Evolutionary conservation across 371 early-diverging fungal species (phyloP), one percentile per base, ranked within the genome.

Genomic region (Neoconidiobolus thromboides): DNA sequence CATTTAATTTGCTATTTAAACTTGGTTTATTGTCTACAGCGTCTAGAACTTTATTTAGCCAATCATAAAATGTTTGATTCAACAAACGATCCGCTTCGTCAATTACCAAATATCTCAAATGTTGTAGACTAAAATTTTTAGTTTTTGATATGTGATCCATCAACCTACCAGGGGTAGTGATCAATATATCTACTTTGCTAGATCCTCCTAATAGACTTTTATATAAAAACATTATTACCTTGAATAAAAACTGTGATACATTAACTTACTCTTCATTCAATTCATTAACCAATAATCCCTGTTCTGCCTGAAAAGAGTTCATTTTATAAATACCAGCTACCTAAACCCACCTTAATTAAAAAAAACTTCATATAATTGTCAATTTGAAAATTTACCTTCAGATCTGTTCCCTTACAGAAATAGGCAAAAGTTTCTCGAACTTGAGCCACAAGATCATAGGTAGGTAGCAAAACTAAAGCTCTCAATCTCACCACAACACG

Each of bases 81-180:
- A 96, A 67, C 46, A 97, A 68, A 38, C 94, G 85, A 75, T 99
- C 99, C 1, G 98, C 98, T 69, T 98, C 98, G 73, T 99, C 99
- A 69, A 83, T 78, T 39, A 86, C 86, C 70, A 93, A 68, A 66
- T 85, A 93, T 57, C 89, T 76, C 55, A 96, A 66, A 67, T 96
- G 92, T 50, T 86, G 83, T 36, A 96, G 71, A n/a, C 86, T 88
- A 64, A 92, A 91, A 63, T 87, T 87, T 3, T 77, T 83, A 36
- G 95, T 95, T 1, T 74, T 72, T 40, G 76, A 70, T 59, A 93
- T 66, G 63, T 93, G 95, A 67, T 96, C 97, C 41, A 90, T 80
- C 61, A 98, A 68, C 59, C 96, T 80, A 41, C 97, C 97, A 5
- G 99, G 98, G 44, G 98, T 96, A 9, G 93, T 81, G 41, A 99